Evolutionary conservation across 805 yeast species (phyloP).

Genomic region (Ogataea methanolica): DNA sequence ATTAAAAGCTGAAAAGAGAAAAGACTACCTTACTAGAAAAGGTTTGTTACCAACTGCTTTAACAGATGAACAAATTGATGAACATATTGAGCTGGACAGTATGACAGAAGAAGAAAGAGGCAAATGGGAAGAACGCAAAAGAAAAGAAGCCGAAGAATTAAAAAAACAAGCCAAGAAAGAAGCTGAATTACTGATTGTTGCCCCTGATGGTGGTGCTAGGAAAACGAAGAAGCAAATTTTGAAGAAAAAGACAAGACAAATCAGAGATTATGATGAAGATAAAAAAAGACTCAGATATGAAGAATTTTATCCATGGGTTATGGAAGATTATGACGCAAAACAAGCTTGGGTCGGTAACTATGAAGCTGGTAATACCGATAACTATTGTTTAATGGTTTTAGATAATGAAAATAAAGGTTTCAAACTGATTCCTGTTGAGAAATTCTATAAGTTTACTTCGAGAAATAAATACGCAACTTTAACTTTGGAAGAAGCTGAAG

Average conservation of each 20-base stretch:
- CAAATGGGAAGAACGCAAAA: slow-evolving; percentile 21
- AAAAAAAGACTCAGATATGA: slow-evolving; percentile 86
- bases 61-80: slow-evolving; percentile 25
- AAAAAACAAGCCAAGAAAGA: slow-evolving; percentile 36
- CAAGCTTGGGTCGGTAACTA: slow-evolving; percentile 95
- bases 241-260: slow-evolving; percentile 81
- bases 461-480: slow-evolving; percentile 90
- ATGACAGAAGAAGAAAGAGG: slow-evolving; percentile 40
- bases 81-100: slow-evolving; percentile 25
- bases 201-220: slow-evolving; percentile 90
- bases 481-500: slow-evolving; percentile 95
- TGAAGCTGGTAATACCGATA: slow-evolving; percentile 84
- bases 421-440: slow-evolving; percentile 92
- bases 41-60: slow-evolving; percentile 14
- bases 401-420: slow-evolving; percentile 72
- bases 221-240: slow-evolving; percentile 52
- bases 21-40: slow-evolving; percentile 24
- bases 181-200: slow-evolving; percentile 62
- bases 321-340: slow-evolving; percentile 92
- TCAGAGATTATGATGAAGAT: slow-evolving; percentile 73
- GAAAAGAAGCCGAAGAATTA: slow-evolving; percentile 20
- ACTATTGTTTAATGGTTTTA: slow-evolving; percentile 80
- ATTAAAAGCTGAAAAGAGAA: slow-evolving; percentile 37
- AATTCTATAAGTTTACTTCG: slow-evolving; percentile 89
- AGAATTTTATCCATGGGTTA: slow-evolving; percentile 96